phyloP scores from a whole-genome alignment of 768 basidiomycete species.

The Calocybe indica region DNA sequence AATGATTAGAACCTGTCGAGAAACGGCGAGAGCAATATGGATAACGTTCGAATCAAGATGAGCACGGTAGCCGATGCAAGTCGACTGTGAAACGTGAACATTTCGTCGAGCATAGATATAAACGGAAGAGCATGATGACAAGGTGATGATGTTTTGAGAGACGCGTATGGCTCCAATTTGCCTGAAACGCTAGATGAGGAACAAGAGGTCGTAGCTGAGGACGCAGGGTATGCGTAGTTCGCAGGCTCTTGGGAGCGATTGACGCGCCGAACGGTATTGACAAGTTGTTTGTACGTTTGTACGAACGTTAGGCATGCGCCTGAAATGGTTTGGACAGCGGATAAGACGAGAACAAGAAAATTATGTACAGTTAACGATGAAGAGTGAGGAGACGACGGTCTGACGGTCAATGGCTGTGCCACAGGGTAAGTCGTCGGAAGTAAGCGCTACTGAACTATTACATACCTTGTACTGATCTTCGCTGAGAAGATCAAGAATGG shows the following conservation, averaged over 20 bases:
- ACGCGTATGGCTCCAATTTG: slow-evolving; percentile 18
- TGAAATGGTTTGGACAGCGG: slow-evolving; percentile 67
- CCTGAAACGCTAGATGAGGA: slow-evolving; percentile 11
- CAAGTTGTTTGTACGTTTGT: slow-evolving; percentile 58
- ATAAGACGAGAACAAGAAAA: slow-evolving; percentile 65
- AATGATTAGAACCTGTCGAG: slow-evolving; percentile 45
- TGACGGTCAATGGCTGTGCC: slow-evolving; percentile 18
- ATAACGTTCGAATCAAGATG: slow-evolving; percentile 39
- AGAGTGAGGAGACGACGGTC: slow-evolving; percentile 17
- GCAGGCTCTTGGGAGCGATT: slow-evolving; percentile 32
- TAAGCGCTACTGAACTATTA: slow-evolving; percentile 18
- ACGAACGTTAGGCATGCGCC: slow-evolving; percentile 63
- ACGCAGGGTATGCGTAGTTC: background rate
- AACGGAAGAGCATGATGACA: slow-evolving; percentile 35
- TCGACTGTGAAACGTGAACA: slow-evolving; percentile 43
- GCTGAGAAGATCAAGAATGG: slow-evolving; percentile 62
- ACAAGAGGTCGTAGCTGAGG: slow-evolving; percentile 9
- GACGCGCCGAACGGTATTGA: slow-evolving; percentile 61
- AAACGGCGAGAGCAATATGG: slow-evolving; percentile 43
- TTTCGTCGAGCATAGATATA: slow-evolving; percentile 40
- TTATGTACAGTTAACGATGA: slow-evolving; percentile 31
- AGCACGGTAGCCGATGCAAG: slow-evolving; percentile 41
- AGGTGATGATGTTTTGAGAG: slow-evolving; percentile 6
- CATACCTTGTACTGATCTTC: slow-evolving; percentile 21
- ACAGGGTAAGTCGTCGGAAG: slow-evolving; percentile 1